Base-by-base conservation (phyloP, 108 stramenopile genomes). In the Bacterosira constricta region DNA sequence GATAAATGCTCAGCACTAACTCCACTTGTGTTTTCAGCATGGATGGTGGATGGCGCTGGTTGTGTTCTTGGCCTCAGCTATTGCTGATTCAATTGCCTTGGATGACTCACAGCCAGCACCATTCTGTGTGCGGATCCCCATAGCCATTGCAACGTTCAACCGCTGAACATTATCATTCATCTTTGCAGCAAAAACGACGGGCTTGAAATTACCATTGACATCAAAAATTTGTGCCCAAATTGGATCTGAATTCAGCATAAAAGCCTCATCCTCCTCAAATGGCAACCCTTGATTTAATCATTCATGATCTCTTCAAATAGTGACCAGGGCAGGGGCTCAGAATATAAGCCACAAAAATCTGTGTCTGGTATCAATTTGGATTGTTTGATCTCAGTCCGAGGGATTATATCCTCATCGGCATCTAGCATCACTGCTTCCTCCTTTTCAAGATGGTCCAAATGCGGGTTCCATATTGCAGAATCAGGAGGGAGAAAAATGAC, bases 1-100 rank as follows among this genome's bases (percentile, higher is more conserved):
- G 63, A 56, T 5, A 81, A 63, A 65, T 71, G 63, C 29, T 63
- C 56, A 9, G 80, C 64, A 65, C 32, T 45, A 13, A 81, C 61
- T 18, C 79, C 72, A 3, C 50, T 21, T 6, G 64, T 11, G n/a
- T 35, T 27, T 2, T 10, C 25, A 32, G 71, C 79, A 32, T 53
- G 18, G 12, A 50, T 58, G n/a, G n/a, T 59, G 26, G 20, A 30
- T 30, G 30, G 52, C 9, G 10, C 8, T 26, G 13, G 29, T 8
- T 26, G 52, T 30, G 13, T 13, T 30, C 9, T 53, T 12, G 31
- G 8, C 52, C 1, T 21, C 21, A 51, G 49, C 10, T 25, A 9
- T 51, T 51, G 5, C n/a, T n/a, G n/a, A n/a, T n/a, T n/a, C 23
- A 53, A 30, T 13, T 30, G 26, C 11, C 29, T 53, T 30, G 25